Base-by-base conservation (phyloP, 352 stramenopile genomes). In the Pythium grandisporangium region DNA sequence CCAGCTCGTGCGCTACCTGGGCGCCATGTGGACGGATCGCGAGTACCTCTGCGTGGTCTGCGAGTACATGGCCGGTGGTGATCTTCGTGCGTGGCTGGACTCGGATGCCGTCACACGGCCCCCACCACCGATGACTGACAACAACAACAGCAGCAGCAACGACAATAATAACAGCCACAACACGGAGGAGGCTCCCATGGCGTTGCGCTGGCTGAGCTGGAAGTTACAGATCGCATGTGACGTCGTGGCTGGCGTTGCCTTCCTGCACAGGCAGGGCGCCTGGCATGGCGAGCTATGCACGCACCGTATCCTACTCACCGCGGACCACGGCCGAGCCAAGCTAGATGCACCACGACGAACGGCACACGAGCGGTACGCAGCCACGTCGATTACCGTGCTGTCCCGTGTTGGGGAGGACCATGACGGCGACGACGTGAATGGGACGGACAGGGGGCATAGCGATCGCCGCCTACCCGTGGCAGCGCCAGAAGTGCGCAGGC, bases 41-140 rank as follows among this genome's bases (percentile, higher is more conserved):
- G 65, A 79, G 24, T 66, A 90, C 21, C 59, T 89, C 26, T 82
- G 70, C 12, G 51, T 82, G 34, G 70, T 89, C 33, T 77, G 70
- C 7, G 75, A 89, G 56, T 84, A 80, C 43, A 61, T 84, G 8
- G 61, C 66, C 22, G 55, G 53, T 1, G 72, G 75, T 1, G 75
- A 89, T 48, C 39, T 89, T 24, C 53, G 69, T 2, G 61, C 56
- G 19, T 17, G 80, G n/a, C 55, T 86, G 1, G 72, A 84, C 19
- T 32, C 65, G 11, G 63, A 81, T n/a, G 63, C 48, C 8, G 48
- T 75, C 32, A n/a, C n/a, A n/a, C n/a, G n/a, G n/a, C n/a, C n/a
- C n/a, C n/a, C n/a, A n/a, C n/a, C n/a, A n/a, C n/a, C n/a, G n/a
- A n/a, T n/a, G n/a, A n/a, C n/a, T n/a, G n/a, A n/a, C n/a, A n/a